Evolutionary conservation across 108 stramenopile species (phyloP), one percentile per base, ranked within the genome.

Genomic region (Cyclotella cryptica): DNA sequence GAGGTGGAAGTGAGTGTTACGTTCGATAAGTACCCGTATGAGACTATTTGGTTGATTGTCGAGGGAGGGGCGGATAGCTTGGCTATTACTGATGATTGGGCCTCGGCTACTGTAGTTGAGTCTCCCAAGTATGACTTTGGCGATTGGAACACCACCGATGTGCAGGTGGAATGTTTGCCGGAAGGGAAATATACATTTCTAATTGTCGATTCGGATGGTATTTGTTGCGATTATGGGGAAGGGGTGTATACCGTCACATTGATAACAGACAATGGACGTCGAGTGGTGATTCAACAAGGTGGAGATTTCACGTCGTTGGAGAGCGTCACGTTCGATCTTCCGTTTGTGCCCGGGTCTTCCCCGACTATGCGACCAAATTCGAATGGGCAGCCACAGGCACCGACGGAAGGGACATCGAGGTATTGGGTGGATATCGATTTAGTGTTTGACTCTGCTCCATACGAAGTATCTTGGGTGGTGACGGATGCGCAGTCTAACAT

Each of bases 161-260:
- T 57, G 39, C 54, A 71, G 15, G 53, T 41, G 4, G 54, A 55
- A 58, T 71, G 70, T 71, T 24, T 71, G 22, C 42, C 42, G 12
- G 21, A 58, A 19, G 70, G 70, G 11, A 26, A 17, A 10, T 71
- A 55, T 47, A 58, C 70, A 0, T 71, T 71, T 24, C 42, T 57
- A 12, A 71, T 71, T 27, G 57, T 71, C 11, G 70, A 71, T 59
- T 29, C 53, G 10, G 70, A 71, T 59, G 70, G 70, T 28, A 71
- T 71, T 12, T 53, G 55, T 35, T 54, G 52, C n/a, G 54, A 57
- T 43, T 66, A 46, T 12, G 65, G 65, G 46, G 10, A 66, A 10
- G 70, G 70, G 26, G 53, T 43, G 24, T 71, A 71, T 15, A 58
- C 57, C 21, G 53, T 71, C 10, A 44, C 70, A 28, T 11, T 71